phyloP scores from a whole-genome alignment of 768 basidiomycete genomes.

The Pilatotrama ljubarskyi region DNA sequence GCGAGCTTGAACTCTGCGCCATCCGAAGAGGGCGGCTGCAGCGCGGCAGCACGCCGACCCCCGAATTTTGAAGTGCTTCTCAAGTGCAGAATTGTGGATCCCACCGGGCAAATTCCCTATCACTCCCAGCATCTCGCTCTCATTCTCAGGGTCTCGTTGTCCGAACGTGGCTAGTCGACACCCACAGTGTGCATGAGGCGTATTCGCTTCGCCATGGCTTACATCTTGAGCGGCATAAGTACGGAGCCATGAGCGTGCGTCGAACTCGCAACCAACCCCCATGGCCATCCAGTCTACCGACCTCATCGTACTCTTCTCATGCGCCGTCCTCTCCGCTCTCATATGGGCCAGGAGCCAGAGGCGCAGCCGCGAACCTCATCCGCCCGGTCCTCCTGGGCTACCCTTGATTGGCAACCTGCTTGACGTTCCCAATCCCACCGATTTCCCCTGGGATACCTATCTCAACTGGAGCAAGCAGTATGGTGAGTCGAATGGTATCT shows the following conservation, averaged over 20 bases:
- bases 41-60: background rate
- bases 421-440: slow-evolving; percentile 1
- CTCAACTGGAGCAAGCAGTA: background rate
- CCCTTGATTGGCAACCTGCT: slow-evolving; percentile 12
- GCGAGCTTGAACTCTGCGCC: background rate
- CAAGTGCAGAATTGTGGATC: slow-evolving; percentile 8
- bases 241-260: background rate
- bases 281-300: slow-evolving; percentile 1
- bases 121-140: background rate
- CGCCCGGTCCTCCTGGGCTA: slow-evolving; percentile 7
- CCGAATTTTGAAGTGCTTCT: background rate
- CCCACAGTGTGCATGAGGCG: background rate
- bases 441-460: slow-evolving; percentile 2
- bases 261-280: background rate
- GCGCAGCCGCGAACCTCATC: background rate
- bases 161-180: background rate
- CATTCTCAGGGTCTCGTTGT: background rate
- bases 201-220: background rate
- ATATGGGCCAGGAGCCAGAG: background rate
- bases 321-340: background rate
- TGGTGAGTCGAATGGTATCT: background rate
- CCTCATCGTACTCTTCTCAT: background rate
- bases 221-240: background rate
- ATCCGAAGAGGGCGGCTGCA: background rate
- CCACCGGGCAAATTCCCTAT: background rate